Conservation (phyloP, 495 filamentous ascomycete genomes). For the Neurospora sp. region DNA sequence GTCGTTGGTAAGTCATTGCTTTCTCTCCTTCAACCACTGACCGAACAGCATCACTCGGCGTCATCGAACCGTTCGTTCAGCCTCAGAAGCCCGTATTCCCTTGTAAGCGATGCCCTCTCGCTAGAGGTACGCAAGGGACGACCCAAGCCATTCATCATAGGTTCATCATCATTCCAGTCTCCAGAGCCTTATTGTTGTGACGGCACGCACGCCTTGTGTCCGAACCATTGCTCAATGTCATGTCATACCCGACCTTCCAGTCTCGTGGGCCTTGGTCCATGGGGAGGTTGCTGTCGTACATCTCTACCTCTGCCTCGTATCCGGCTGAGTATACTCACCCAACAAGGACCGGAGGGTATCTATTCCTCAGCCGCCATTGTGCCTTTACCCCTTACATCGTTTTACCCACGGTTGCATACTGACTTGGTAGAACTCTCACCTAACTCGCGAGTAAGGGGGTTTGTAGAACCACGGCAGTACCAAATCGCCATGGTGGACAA, state of each 20-base stretch:
- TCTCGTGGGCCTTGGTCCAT: not conserved
- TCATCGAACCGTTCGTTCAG: not conserved
- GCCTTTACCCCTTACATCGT: not conserved
- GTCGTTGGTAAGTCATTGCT: not conserved
- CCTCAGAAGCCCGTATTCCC: not conserved
- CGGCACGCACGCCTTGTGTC: not conserved
- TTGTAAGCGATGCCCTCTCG: not conserved
- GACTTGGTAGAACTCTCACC: not conserved
- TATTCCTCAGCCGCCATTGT: not conserved
- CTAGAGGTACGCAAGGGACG: not conserved
- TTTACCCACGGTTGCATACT: not conserved
- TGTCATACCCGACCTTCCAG: not conserved
- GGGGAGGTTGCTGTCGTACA: not conserved
- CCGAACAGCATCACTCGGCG: not conserved
- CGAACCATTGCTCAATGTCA: not conserved
- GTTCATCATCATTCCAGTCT: not conserved
- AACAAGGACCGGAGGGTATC: not conserved
- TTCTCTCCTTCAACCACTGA: not conserved
- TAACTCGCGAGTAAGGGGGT: not conserved
- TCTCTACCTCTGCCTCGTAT: not conserved
- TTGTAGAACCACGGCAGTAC: not conserved
- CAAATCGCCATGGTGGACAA: not conserved
- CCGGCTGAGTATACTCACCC: not conserved
- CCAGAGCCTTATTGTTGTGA: not conserved
- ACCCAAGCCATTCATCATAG: not conserved